Conservation (phyloP, 306 rosid species). For the Arachis stenosperma region DNA sequence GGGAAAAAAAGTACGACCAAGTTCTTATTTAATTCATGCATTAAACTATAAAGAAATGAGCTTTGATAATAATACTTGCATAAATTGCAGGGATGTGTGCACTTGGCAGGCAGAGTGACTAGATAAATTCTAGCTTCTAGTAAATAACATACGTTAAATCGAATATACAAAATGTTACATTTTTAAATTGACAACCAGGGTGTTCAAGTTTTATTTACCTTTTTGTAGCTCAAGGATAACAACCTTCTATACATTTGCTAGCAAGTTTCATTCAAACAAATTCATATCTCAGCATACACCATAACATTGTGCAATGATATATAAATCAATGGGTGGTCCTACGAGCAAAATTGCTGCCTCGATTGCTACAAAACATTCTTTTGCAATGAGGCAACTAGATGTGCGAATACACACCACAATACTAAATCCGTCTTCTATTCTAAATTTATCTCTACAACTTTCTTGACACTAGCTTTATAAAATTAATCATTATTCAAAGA, state of each 20-base stretch:
- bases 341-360: neutral
- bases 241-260: neutral
- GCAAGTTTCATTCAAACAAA: neutral
- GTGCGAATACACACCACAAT: neutral
- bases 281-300: neutral
- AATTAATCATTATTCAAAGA: constrained; percentile 7
- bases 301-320: neutral
- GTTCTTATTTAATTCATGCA: neutral
- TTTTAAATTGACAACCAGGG: neutral
- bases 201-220: neutral
- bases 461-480: neutral
- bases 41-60: constrained; percentile 27
- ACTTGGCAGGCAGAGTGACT: constrained; percentile 10
- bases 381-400: neutral
- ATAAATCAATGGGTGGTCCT: neutral
- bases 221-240: constrained; percentile 11
- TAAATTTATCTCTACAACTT: neutral
- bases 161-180: constrained; percentile 26
- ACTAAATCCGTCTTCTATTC: constrained; percentile 10
- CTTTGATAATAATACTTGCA: constrained; percentile 3
- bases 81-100: constrained; percentile 18
- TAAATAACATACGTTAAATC: neutral
- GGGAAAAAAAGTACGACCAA: constrained; percentile 1
- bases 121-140: constrained; percentile 19
- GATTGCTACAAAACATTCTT: neutral